Evolutionary conservation across 2,329 filamentous ascomycete species (phyloP).

Genomic region (Aspergillus jensenii): DNA sequence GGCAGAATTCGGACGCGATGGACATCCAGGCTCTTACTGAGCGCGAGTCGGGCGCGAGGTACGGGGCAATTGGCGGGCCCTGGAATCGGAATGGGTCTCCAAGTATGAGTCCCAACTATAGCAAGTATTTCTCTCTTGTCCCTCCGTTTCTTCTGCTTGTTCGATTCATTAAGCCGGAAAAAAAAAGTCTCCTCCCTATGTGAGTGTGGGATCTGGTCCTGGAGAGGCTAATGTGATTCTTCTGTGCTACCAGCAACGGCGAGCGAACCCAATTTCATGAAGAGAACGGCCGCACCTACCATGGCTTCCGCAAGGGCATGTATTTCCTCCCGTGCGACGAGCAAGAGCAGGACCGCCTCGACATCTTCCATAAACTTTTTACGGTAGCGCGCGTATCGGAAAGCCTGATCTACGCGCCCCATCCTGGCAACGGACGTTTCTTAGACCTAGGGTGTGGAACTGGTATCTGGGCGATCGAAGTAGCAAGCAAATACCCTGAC

Average conservation of each 20-base stretch:
- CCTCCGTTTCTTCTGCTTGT: background rate
- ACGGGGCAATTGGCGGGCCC: constrained; percentile 18
- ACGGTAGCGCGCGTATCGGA: constrained; percentile 59
- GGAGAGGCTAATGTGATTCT: constrained; percentile 17
- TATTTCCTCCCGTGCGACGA: constrained; percentile 79
- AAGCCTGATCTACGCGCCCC: constrained; percentile 42
- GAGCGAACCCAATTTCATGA: constrained; percentile 48
- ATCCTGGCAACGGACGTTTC: constrained; percentile 48
- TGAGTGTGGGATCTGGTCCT: background rate
- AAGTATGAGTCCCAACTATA: constrained; percentile 16
- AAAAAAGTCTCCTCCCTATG: background rate
- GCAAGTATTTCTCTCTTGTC: constrained; percentile 23
- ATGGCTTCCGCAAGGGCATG: constrained; percentile 64
- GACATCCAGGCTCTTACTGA: constrained; percentile 36
- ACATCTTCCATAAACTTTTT: constrained; percentile 79
- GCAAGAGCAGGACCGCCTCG: constrained; percentile 73
- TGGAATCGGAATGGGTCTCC: constrained; percentile 34
- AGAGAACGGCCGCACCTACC: constrained; percentile 71
- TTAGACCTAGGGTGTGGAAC: constrained; percentile 78
- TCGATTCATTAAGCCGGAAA: background rate
- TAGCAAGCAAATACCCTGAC: constrained; percentile 66
- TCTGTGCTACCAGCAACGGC: constrained; percentile 26
- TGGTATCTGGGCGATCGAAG: constrained; percentile 87
- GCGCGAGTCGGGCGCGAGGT: constrained; percentile 26
- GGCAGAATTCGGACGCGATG: constrained; percentile 38